Conservation (phyloP, 805 yeast genomes). For the Yamadazyma kitorensis region DNA sequence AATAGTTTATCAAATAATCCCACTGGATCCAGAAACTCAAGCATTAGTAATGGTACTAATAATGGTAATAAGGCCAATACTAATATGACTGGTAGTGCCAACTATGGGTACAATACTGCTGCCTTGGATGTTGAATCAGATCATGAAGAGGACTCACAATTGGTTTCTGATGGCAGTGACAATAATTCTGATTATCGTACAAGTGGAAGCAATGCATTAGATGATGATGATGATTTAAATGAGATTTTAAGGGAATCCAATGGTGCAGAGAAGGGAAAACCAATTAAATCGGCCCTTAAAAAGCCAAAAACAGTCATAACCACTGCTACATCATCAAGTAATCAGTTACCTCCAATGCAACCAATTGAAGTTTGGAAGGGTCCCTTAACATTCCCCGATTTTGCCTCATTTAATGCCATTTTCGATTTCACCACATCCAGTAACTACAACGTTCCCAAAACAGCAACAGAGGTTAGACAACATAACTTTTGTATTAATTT, state of each 20-base stretch:
- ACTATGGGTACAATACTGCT: slow-evolving; percentile 17
- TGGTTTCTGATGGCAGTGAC: no score
- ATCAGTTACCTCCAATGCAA: slow-evolving; percentile 9
- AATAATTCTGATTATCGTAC: slow-evolving; percentile 24
- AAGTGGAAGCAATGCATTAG: slow-evolving; percentile 17
- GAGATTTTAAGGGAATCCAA: slow-evolving; percentile 22
- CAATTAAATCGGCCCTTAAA: slow-evolving; percentile 13
- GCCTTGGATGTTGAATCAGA: slow-evolving; percentile 21
- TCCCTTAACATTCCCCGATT: slow-evolving; percentile 46
- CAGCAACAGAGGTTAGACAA: slow-evolving; percentile 16
- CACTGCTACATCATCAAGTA: no score
- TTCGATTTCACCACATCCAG: slow-evolving; percentile 39
- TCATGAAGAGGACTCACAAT: no score
- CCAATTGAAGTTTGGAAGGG: slow-evolving; percentile 45
- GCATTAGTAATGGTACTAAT: neutral
- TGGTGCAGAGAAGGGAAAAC: neutral
- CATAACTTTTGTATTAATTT: slow-evolving; percentile 25
- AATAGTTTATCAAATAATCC: slow-evolving; percentile 1
- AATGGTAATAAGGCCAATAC: neutral
- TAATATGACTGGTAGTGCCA: neutral
- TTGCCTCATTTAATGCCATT: slow-evolving; percentile 40
- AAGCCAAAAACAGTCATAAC: slow-evolving; percentile 1
- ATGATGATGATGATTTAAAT: slow-evolving; percentile 33
- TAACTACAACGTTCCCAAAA: slow-evolving; percentile 17
- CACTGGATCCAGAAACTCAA: slow-evolving; percentile 3